Evolutionary conservation across 331 rosid species (phyloP).

Genomic region (Cydonia oblonga): DNA sequence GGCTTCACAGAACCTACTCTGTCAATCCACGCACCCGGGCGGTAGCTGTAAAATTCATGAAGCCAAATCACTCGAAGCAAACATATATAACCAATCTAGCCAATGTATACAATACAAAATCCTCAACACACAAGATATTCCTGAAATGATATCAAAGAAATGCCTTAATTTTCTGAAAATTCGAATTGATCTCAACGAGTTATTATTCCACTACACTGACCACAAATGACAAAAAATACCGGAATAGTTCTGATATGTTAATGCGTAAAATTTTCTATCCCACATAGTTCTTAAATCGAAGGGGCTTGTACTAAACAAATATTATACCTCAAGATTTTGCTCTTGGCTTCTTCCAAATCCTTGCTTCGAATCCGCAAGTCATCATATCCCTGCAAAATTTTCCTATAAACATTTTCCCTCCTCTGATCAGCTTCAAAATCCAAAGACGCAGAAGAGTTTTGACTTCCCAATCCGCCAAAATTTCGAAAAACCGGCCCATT

Average conservation of each 20-base stretch:
- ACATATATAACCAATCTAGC: neutral
- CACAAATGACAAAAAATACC: neutral
- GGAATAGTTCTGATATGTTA: neutral
- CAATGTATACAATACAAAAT: neutral
- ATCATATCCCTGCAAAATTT: constrained; percentile 40
- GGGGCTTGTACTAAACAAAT: neutral
- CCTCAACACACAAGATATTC: neutral
- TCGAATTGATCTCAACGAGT: neutral
- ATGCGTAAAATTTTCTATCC: too few relatives aligned
- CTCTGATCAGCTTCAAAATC: constrained; percentile 27
- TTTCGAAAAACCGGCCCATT: constrained; percentile 9
- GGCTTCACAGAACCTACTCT: constrained; percentile 32
- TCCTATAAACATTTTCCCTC: constrained; percentile 15
- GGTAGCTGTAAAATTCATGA: constrained; percentile 42
- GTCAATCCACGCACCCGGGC: constrained; percentile 65
- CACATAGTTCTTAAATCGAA: neutral
- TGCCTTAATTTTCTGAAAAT: neutral
- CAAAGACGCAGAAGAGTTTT: constrained; percentile 14
- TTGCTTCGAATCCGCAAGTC: constrained; percentile 24
- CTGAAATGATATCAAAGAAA: neutral
- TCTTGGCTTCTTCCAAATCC: constrained; percentile 38
- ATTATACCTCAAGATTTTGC: constrained; percentile 49
- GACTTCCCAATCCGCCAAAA: constrained; percentile 1
- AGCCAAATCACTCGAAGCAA: constrained; percentile 9
- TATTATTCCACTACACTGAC: neutral